Base-by-base conservation (phyloP, 2,329 filamentous ascomycete genomes). In the Xylaria sp. region DNA sequence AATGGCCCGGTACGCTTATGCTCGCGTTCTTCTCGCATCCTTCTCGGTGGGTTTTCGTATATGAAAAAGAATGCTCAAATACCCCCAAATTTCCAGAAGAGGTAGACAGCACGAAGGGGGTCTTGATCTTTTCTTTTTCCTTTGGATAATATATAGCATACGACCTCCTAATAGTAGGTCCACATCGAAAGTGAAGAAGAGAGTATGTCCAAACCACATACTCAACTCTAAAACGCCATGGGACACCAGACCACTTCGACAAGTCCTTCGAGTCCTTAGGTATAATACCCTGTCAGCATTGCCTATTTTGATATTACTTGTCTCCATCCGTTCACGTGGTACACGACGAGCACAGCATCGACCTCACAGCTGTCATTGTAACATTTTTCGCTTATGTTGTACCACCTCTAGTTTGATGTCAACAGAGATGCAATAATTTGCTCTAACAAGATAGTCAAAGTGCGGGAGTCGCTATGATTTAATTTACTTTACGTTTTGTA, bases 1-100 rank as follows among this genome's bases (percentile, higher is more conserved):
- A 65, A 25, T 31, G 17, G 27, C 22, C 11, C 10, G 62, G 62
- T 55, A 65, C 62, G 56, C 62, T 65, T 60, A 60, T 49, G 38
- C 33, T 50, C 60, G 51, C 9, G 22, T 42, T 25, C 44, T 56
- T 10, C 13, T 36, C 29, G 20, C 20, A 31, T 42, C 51, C 44
- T 56, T 6, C 17, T 27, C 9, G 29, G 36, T 39, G 49, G n/a
- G n/a, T n/a, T n/a, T n/a, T n/a, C n/a, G 42, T 56, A 44, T 55
- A 61, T 47, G 51, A 29, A 15, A 44, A 42, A 27, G 36, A 29
- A 49, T 47, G 20, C n/a, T 49, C 20, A 33, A 25, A 22, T 22
- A 17, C 25, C 49, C 61, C 55, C 54, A 55, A 38, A 59, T 59
- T 59, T n/a, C 55, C 55, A 2, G 27, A 64, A 45, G 11, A 54